Evolutionary conservation across 192 early-diverging fungal species (phyloP).

Genomic region (Coemansia guatemalensis): DNA sequence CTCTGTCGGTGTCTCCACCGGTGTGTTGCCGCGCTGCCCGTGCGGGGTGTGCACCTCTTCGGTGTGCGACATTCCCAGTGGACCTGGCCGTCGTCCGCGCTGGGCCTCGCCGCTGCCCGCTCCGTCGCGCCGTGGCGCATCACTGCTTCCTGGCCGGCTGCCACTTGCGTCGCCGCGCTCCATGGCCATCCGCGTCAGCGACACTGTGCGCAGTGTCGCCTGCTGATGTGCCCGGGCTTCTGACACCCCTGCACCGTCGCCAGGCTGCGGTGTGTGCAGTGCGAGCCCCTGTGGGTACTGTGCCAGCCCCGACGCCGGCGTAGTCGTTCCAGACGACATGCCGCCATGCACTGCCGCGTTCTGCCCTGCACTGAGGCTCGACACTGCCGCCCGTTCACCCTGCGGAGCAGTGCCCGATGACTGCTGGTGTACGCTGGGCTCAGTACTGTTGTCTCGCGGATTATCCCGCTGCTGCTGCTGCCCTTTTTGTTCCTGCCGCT

Average conservation of each 20-base stretch:
- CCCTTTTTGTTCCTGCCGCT: constrained; percentile 45
- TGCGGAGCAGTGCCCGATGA: not conserved
- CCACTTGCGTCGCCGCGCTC: constrained; percentile 17
- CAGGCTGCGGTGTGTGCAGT: constrained; percentile 9
- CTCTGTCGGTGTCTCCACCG: constrained; percentile 40
- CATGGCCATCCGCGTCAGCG: constrained; percentile 33
- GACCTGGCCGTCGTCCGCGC: not conserved
- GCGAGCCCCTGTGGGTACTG: constrained; percentile 37
- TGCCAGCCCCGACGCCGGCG: constrained; percentile 12
- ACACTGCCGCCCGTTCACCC: not conserved
- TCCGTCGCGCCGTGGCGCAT: constrained; percentile 21
- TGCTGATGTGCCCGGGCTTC: not conserved
- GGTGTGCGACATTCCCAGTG: constrained; percentile 2
- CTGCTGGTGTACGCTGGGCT: not conserved
- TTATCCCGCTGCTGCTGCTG: constrained; percentile 17
- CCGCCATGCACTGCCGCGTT: not conserved
- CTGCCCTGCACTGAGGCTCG: not conserved
- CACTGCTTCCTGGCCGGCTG: constrained; percentile 25
- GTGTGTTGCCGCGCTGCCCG: constrained; percentile 26
- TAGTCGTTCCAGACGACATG: constrained; percentile 16
- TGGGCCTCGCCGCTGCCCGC: not conserved
- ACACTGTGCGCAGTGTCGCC: constrained; percentile 34
- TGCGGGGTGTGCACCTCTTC: constrained; percentile 8
- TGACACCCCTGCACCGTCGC: constrained; percentile 2
- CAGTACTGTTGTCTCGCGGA: not conserved